Base-by-base conservation (phyloP, 257 asterid genomes). In the Jasminum sambac region DNA sequence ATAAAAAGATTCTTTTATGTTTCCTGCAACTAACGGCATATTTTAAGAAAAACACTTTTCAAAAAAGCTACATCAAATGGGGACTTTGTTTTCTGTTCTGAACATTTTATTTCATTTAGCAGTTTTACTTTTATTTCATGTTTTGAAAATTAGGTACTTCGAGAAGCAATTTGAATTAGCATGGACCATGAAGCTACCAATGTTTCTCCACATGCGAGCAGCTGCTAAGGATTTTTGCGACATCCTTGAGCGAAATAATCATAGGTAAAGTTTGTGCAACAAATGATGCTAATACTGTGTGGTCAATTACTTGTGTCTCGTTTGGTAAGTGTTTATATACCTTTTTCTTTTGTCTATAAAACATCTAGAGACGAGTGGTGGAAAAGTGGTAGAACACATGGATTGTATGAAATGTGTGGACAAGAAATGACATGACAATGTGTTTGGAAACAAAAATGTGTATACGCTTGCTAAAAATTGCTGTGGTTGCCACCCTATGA, bases 121-220 rank as follows among this genome's bases (percentile, higher is more conserved):
- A 41, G 40, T 66, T 68, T 58, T 34, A 40, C 23, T 65, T 72
- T 13, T 70, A 63, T 71, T 69, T 67, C 70, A 30, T 65, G 57
- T 42, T 76, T 55, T 63, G 63, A 6, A 11, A 63, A 44, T 55
- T 69, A 93, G 98, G 89, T 94, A 91, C 84, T 94, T 94, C 43
- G 87, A 89, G 78, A 94, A 91, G 88, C 99, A 94, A 73, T 94
- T 94, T 85, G 96, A 94, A 73, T 80, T 91, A 76, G 98, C 99
- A 64, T 66, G 85, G 83, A 82, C 83, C n/a, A 84, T 76, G 76
- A 89, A 88, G 86, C 86, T 94, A 80, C 98, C 99, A 42, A 89
- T 94, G 98, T 91, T 94, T 84, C 99, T 94, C 74, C 99, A 94
- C 81, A 94, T 94, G 99, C 92, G 99, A 79, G 96, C 96, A 55